phyloP scores from a whole-genome alignment of 2,329 filamentous ascomycete genomes.

The Fusarium tuaranense region DNA sequence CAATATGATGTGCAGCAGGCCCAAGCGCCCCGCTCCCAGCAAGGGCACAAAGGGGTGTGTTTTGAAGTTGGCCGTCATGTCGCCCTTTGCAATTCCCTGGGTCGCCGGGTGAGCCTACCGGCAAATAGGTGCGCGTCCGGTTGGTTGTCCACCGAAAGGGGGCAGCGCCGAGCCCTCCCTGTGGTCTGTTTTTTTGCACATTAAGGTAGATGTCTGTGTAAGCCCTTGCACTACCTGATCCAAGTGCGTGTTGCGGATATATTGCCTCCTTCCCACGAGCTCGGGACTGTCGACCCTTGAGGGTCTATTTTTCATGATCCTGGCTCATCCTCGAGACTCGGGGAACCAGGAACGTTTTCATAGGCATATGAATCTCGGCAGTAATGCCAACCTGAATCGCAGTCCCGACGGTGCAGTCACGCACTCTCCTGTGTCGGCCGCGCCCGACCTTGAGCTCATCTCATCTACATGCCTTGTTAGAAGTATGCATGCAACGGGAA shows the following conservation, averaged over 20 bases:
- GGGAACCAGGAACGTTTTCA: not conserved
- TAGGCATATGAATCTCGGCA: conserved; percentile 1
- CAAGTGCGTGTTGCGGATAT: conserved; percentile 21
- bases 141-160: conserved; percentile 19
- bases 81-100: conserved; percentile 29
- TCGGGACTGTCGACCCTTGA: conserved; percentile 30
- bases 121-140: conserved; percentile 16
- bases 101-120: conserved; percentile 14
- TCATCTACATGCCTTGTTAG: not conserved
- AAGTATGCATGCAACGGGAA: not conserved
- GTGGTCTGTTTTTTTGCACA: conserved; percentile 17
- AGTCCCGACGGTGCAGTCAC: not conserved
- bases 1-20: conserved; percentile 46
- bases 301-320: conserved; percentile 7
- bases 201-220: not conserved
- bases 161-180: conserved; percentile 18
- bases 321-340: not conserved
- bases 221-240: conserved; percentile 6
- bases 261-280: conserved; percentile 34
- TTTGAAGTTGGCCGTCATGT: conserved; percentile 27
- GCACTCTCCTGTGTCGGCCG: not conserved
- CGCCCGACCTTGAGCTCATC: not conserved
- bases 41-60: conserved; percentile 26
- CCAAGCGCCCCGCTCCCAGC: conserved; percentile 37
- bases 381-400: not conserved